Base-by-base conservation (phyloP, 2,329 filamentous ascomycete species). In the Penicillium thymicola region DNA sequence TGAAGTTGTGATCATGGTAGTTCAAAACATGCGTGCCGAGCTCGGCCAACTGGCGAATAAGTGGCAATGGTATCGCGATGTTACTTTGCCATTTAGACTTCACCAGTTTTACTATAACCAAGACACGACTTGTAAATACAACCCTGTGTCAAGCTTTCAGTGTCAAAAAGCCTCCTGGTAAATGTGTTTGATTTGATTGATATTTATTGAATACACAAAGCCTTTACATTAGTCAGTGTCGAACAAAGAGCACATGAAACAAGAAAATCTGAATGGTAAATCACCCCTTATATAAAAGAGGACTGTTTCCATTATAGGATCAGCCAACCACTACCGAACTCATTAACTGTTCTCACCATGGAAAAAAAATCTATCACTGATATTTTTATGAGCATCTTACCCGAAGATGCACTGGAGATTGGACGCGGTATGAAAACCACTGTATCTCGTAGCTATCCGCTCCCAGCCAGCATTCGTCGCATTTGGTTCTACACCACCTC, bases 401-500 rank as follows among this genome's bases (percentile, higher is more conserved):
- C 37, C 1, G 28, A 36, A 34, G 44, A 36, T 4, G 44, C 27
- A 4, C 25, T 43, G 14, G 44, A 48, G 3, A 49, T 43, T n/a
- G 37, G 11, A 14, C 44, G 51, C 8, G 23, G 45, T 18, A 32
- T 11, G 13, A 40, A 34, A 54, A 36, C 51, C 8, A 47, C 36
- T 34, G 23, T 42, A 30, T 36, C 28, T 23, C 37, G 51, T 38
- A 36, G 10, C n/a, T 54, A 50, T 34, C 36, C 21, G 1, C 28
- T 50, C 16, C 51, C 37, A 34, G 16, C 28, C 28, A 50, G 28
- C 2, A 23, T 50, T 18, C 28, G 38, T 5, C 44, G 44, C 27
- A 54, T 49, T 28, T 54, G 44, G 51, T 10, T 54, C 18, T 54
- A 54, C 18, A 49, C 36, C 44, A 54, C 30, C 3, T 11, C 21